Evolutionary conservation across 2,329 filamentous ascomycete genomes (phyloP).

Genomic region (Penicillium expansum): DNA sequence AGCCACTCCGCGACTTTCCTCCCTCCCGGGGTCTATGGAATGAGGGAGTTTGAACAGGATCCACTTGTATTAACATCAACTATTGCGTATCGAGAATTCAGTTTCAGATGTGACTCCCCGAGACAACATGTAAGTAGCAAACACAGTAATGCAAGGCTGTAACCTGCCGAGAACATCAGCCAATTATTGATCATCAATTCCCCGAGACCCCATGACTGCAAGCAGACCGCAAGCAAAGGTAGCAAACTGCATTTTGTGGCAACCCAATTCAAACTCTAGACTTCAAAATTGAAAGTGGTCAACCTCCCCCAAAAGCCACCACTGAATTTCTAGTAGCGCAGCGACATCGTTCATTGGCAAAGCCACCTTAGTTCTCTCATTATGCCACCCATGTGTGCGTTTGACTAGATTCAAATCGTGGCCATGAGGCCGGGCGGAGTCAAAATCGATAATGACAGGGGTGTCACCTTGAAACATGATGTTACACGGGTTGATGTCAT

Average conservation of each 20-base stretch:
- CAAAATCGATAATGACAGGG: slow-evolving; percentile 17
- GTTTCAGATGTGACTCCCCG: background rate
- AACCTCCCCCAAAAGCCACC: background rate
- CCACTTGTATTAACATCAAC: background rate
- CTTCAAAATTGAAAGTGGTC: slow-evolving; percentile 2
- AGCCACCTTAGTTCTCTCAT: background rate
- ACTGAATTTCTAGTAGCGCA: slow-evolving; percentile 7
- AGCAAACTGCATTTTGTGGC: background rate
- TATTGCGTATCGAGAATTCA: background rate
- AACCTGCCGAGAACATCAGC: background rate
- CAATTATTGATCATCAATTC: background rate
- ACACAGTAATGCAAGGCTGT: background rate
- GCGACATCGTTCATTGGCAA: slow-evolving; percentile 5
- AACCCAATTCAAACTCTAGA: background rate
- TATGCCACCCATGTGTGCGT: slow-evolving; percentile 6
- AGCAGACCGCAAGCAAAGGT: background rate
- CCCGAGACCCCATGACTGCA: background rate
- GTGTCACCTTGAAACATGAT: slow-evolving; percentile 65
- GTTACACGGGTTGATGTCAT: slow-evolving; percentile 90
- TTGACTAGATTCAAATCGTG: slow-evolving; percentile 2
- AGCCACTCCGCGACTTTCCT: background rate
- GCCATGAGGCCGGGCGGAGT: slow-evolving; percentile 1
- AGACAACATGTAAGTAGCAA: background rate
- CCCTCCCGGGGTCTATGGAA: background rate
- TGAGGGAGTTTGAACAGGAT: background rate